Conservation (phyloP, 106 monocot species). For the Agapanthus africanus region DNA sequence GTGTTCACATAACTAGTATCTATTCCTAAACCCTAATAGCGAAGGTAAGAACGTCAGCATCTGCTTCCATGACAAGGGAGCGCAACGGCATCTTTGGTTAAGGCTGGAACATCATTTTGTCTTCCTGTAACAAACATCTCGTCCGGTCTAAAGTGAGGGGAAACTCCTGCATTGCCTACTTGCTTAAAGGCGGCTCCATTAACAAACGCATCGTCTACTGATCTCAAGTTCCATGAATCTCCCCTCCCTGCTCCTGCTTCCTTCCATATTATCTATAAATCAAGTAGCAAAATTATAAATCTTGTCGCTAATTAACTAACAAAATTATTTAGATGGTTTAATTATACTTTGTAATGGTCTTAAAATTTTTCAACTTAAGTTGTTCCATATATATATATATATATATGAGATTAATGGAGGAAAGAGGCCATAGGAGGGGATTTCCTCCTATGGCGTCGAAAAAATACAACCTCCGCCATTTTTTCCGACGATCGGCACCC, state of each 20-base stretch:
- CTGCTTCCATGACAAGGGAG: slow-evolving; percentile 23
- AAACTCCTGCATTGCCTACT: slow-evolving; percentile 12
- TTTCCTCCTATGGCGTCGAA: too few relatives aligned
- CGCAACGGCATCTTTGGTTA: slow-evolving; percentile 55
- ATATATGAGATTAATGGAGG: too few relatives aligned
- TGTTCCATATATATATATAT: too few relatives aligned
- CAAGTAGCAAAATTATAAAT: not conserved
- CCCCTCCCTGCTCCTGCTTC: not conserved
- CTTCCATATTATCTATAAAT: slow-evolving; percentile 36
- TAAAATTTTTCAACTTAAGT: too few relatives aligned
- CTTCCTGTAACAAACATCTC: slow-evolving; percentile 35
- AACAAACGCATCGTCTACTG: slow-evolving; percentile 46
- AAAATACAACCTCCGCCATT: too few relatives aligned
- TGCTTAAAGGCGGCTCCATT: slow-evolving; percentile 68
- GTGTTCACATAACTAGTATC: too few relatives aligned
- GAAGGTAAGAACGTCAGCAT: too few relatives aligned
- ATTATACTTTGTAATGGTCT: not conserved
- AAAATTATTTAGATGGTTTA: too few relatives aligned
- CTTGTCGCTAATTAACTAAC: too few relatives aligned
- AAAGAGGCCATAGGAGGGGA: too few relatives aligned
- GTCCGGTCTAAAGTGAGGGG: slow-evolving; percentile 31
- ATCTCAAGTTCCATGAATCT: slow-evolving; percentile 41
- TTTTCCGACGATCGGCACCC: too few relatives aligned
- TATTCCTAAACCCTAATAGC: too few relatives aligned
- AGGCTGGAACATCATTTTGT: slow-evolving; percentile 12